These are phyloP conservation scores for Exidia glandulosa DNA, from an alignment of 768 basidiomycete genomes.

Conservation along the genomic window DNA sequence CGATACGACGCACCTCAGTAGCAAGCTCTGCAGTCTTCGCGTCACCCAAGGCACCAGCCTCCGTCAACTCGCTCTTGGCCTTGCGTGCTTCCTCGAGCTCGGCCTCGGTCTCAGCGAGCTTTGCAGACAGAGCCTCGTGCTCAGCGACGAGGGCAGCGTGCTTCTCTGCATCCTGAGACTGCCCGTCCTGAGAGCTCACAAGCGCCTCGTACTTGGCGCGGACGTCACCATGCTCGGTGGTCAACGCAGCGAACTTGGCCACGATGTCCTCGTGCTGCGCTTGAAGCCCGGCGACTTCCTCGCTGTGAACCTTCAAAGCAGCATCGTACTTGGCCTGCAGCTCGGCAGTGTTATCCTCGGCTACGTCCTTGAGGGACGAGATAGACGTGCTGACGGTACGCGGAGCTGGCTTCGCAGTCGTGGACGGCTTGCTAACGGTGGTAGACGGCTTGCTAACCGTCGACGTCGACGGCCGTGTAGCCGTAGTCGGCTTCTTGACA, in stretches of 20 bases:
- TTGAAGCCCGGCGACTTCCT: constrained; percentile 42
- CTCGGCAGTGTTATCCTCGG: constrained; percentile 49
- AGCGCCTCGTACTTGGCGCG: not conserved
- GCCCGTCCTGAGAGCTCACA: constrained; percentile 28
- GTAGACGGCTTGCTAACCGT: not conserved
- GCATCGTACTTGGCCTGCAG: constrained; percentile 41
- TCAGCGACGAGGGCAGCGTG: constrained; percentile 16
- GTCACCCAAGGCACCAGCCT: constrained; percentile 15
- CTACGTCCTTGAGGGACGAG: constrained; percentile 62
- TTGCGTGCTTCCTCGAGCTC: constrained; percentile 35
- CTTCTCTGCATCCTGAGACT: constrained; percentile 39
- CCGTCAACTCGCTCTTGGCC: constrained; percentile 27
- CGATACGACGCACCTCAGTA: constrained; percentile 36
- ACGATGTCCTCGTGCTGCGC: constrained; percentile 38
- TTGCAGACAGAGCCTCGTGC: constrained; percentile 13
- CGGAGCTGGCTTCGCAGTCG: constrained; percentile 1
- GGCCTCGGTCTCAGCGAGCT: constrained; percentile 38
- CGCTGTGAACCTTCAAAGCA: constrained; percentile 39
- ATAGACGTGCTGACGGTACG: constrained; percentile 46
- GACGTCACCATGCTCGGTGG: not conserved
- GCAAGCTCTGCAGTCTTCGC: constrained; percentile 31
- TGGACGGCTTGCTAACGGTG: not conserved
- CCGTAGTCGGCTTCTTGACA: constrained; percentile 7
- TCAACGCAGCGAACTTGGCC: constrained; percentile 12
- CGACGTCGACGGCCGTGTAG: constrained; percentile 12